These are phyloP conservation scores for Filosporella fistucella DNA, from an alignment of 495 filamentous ascomycete species.

Conservation along the genomic window DNA sequence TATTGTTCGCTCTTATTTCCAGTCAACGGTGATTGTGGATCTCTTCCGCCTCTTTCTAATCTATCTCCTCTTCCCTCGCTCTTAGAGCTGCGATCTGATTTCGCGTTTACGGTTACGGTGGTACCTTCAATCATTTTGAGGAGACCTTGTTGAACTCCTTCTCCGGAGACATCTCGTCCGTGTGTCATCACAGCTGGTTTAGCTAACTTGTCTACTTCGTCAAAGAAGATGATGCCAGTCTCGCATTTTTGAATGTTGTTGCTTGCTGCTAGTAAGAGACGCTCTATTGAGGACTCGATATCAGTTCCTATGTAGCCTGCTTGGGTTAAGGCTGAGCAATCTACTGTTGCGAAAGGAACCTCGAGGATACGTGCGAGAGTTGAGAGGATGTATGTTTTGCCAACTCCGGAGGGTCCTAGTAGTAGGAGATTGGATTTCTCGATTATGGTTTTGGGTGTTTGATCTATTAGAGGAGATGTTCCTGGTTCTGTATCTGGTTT, in stretches of 20 bases:
- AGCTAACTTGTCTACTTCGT: constrained; percentile 96
- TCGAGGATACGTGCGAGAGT: constrained; percentile 74
- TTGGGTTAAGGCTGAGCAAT: constrained; percentile 96
- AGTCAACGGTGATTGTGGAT: constrained; percentile 20
- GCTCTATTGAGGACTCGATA: constrained; percentile 86
- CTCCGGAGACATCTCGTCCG: constrained; percentile 77
- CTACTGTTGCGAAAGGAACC: constrained; percentile 94
- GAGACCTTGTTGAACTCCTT: constrained; percentile 94
- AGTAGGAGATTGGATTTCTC: constrained; percentile 96
- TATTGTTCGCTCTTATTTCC: constrained; percentile 79
- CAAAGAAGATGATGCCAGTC: constrained; percentile 88
- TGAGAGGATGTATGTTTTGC: constrained; percentile 80
- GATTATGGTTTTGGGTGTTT: constrained; percentile 44
- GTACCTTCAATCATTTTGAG: constrained; percentile 96
- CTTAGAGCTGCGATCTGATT: constrained; percentile 32
- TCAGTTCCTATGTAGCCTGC: constrained; percentile 98
- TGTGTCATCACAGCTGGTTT: constrained; percentile 41
- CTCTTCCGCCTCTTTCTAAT: constrained; percentile 11
- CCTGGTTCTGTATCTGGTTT: constrained; percentile 25
- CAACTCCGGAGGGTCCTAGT: constrained; percentile 90
- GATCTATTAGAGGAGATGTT: constrained; percentile 40
- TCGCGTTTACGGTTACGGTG: constrained; percentile 82
- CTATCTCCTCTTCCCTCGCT: constrained; percentile 8
- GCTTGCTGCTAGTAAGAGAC: constrained; percentile 82
- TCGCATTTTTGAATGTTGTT: constrained; percentile 85